phyloP scores from a whole-genome alignment of 805 yeast species.

The Lipomyces mesembrius region DNA sequence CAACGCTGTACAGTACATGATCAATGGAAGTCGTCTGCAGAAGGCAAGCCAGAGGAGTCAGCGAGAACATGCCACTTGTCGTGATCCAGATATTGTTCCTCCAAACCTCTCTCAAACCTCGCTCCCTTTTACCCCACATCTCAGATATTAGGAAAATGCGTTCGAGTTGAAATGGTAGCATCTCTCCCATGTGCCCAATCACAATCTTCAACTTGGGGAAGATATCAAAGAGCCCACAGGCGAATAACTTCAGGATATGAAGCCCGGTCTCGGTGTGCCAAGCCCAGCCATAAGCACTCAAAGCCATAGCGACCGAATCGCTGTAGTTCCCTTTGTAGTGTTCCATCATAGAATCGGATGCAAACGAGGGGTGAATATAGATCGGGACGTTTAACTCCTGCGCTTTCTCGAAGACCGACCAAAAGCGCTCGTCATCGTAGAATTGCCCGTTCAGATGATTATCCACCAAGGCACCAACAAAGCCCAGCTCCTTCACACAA shows the following conservation, averaged over 20 bases:
- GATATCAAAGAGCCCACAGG: slow-evolving; percentile 17
- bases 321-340: slow-evolving; percentile 11
- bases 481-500: slow-evolving; percentile 18
- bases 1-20: slow-evolving; percentile 15
- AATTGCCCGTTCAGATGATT: slow-evolving; percentile 15
- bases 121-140: slow-evolving; percentile 7
- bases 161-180: slow-evolving; percentile 9
- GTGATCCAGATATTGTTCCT: slow-evolving; percentile 14
- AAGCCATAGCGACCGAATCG: slow-evolving; percentile 14
- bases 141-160: slow-evolving; percentile 10
- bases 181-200: slow-evolving; percentile 17
- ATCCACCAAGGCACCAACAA: slow-evolving; percentile 18
- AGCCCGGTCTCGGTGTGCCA: slow-evolving; percentile 16
- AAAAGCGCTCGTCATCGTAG: slow-evolving; percentile 17
- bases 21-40: slow-evolving; percentile 13
- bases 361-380: slow-evolving; percentile 16
- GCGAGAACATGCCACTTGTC: slow-evolving; percentile 14
- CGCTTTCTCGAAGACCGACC: slow-evolving; percentile 14
- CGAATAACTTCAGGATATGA: slow-evolving; percentile 6
- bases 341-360: slow-evolving; percentile 10
- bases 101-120: slow-evolving; percentile 13
- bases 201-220: slow-evolving; percentile 15
- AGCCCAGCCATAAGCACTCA: slow-evolving; percentile 17
- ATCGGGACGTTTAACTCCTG: slow-evolving; percentile 16
- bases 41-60: slow-evolving; percentile 18